Base-by-base conservation (phyloP, 2,329 filamentous ascomycete genomes). In the Coleophoma cylindrospora region DNA sequence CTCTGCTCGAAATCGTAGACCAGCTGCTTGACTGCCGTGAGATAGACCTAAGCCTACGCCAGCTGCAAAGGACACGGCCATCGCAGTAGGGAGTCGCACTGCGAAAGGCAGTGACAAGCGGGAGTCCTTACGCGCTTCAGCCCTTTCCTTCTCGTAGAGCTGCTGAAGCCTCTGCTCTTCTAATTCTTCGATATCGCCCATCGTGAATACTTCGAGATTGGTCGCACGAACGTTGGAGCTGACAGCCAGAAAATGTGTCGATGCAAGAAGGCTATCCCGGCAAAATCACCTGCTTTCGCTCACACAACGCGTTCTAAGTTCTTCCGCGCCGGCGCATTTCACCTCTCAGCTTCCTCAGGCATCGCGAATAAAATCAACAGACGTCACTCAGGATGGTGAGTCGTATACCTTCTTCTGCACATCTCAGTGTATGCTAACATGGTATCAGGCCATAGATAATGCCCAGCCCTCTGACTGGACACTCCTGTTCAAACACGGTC, bases 1-100 rank as follows among this genome's bases (percentile, higher is more conserved):
- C 70, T 99, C 94, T 53, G 94, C 94, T 49, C 92, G 86, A 73
- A 96, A 99, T 37, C 87, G 86, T 51, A 95, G 76, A 47, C 87
- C 85, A 1, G 89, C 81, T 65, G 80, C 83, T 63, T 84, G 84
- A 51, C 84, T 84, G 21, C 89, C 90, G 50, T 91, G 82, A 7
- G 82, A 76, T 15, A 84, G 73, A 22, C 91, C 91, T 12, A 96
- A 73, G 1, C 72, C 73, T 64, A 88, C 76, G 48, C 90, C 89
- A n/a, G 84, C 73, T 4, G 80, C 60, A 57, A 88, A 87, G 7
- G 86, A 83, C 22, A 83, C 71, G 11, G 77, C 54, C 3, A 82
- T 75, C 12, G 85, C 84, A 47, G 87, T 72, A 34, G 86, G 76
- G 36, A 94, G 75, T 52, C 89, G 86, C 15, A 79, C 64, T 34